These are phyloP conservation scores for Leccinum obscurum DNA, from an alignment of 768 basidiomycete genomes.

Conservation along the genomic window DNA sequence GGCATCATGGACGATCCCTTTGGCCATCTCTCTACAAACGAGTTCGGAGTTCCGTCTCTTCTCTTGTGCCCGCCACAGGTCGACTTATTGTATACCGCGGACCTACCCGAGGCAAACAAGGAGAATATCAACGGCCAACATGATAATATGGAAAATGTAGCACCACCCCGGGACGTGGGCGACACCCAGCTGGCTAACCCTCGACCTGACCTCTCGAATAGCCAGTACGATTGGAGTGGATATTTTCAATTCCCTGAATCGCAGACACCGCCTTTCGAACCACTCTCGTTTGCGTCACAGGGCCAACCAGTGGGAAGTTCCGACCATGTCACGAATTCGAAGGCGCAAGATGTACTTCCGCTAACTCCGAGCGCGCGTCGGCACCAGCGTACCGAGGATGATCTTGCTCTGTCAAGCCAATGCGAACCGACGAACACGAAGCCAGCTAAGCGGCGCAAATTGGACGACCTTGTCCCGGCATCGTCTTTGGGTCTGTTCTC, in stretches of 20 bases:
- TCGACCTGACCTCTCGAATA: slow-evolving; percentile 1
- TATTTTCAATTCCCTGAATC: slow-evolving; percentile 26
- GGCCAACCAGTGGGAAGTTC: slow-evolving; percentile 8
- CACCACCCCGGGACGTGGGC: slow-evolving; percentile 6
- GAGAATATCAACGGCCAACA: slow-evolving; percentile 11
- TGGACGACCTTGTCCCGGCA: slow-evolving; percentile 24
- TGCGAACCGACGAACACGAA: slow-evolving; percentile 2
- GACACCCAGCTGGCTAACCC: not conserved
- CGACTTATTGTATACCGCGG: not conserved
- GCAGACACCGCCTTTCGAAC: slow-evolving; percentile 22
- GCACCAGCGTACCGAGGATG: slow-evolving; percentile 1
- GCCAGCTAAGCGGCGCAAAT: slow-evolving; percentile 25
- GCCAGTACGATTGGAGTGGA: slow-evolving; percentile 22
- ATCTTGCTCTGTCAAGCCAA: slow-evolving; percentile 1
- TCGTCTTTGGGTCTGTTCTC: slow-evolving; percentile 29
- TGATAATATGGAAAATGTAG: slow-evolving; percentile 21
- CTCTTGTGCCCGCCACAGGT: slow-evolving; percentile 13
- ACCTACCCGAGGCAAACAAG: slow-evolving; percentile 11
- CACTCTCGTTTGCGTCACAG: slow-evolving; percentile 28
- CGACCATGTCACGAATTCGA: slow-evolving; percentile 2
- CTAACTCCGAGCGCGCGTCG: slow-evolving; percentile 4
- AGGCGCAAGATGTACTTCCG: slow-evolving; percentile 4
- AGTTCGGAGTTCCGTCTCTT: slow-evolving; percentile 5
- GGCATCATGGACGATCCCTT: slow-evolving; percentile 13
- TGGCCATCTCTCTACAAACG: slow-evolving; percentile 4